phyloP scores from a whole-genome alignment of 2,329 filamentous ascomycete species.

The Thermothelomyces thermophilus region DNA sequence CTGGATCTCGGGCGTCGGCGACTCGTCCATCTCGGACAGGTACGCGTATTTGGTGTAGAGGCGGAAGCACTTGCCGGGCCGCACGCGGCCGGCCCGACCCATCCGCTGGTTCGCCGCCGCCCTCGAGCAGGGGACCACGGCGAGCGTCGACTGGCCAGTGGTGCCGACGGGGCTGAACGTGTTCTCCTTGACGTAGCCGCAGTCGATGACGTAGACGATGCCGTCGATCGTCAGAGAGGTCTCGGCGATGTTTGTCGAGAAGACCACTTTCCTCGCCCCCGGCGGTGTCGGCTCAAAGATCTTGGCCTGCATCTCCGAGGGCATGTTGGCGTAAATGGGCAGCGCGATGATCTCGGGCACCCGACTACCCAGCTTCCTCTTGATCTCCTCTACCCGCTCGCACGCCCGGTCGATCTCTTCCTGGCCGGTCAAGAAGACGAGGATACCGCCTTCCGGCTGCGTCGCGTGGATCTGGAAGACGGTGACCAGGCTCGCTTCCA shows the following conservation, averaged over 20 bases:
- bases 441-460: conserved; percentile 77
- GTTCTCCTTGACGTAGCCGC: conserved; percentile 92
- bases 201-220: conserved; percentile 93
- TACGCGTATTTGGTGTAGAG: conserved; percentile 91
- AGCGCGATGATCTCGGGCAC: conserved; percentile 83
- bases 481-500: conserved; percentile 84
- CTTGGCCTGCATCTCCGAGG: conserved; percentile 81
- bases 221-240: conserved; percentile 94
- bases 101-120: conserved; percentile 90
- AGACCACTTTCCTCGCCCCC: conserved; percentile 78
- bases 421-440: conserved; percentile 92
- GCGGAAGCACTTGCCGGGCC: conserved; percentile 86
- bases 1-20: conserved; percentile 87
- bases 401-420: conserved; percentile 92
- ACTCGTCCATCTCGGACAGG: conserved; percentile 91
- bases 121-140: conserved; percentile 84
- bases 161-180: conserved; percentile 69
- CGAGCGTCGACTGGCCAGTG: conserved; percentile 86
- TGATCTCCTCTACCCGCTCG: conserved; percentile 76
- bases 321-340: conserved; percentile 90
- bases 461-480: conserved; percentile 92
- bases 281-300: conserved; percentile 92
- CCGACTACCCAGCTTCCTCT: conserved; percentile 75
- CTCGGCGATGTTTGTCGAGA: conserved; percentile 96
- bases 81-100: conserved; percentile 86